Evolutionary conservation across 345 rosid species (phyloP).

Genomic region (Hevea brasiliensis): DNA sequence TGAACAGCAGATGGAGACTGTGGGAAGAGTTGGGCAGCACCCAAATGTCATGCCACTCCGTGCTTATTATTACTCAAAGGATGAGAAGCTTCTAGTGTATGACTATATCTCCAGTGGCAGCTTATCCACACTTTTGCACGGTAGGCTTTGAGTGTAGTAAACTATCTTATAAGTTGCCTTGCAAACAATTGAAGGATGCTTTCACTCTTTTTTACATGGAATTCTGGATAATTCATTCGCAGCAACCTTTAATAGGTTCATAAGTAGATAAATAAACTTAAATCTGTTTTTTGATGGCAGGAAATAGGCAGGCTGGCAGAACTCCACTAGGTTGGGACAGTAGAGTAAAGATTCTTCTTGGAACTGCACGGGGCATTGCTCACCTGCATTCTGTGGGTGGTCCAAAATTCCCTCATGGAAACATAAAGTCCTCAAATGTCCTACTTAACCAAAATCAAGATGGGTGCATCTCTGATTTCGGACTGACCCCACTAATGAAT

Average conservation of each 20-base stretch:
- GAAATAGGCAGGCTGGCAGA: constrained; percentile 54
- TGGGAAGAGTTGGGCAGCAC: constrained; percentile 66
- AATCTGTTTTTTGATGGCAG: constrained; percentile 38
- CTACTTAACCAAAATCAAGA: constrained; percentile 58
- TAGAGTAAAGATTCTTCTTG: constrained; percentile 64
- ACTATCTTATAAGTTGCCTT: not conserved
- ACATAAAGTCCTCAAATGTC: constrained; percentile 78
- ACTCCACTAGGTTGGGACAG: constrained; percentile 67
- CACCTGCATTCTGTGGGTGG: constrained; percentile 72
- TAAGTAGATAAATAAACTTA: not conserved
- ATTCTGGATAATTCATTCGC: not conserved
- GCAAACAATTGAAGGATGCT: not conserved
- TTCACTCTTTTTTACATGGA: not conserved
- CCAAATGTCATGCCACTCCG: constrained; percentile 69
- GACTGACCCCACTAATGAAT: constrained; percentile 64
- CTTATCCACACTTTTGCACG: constrained; percentile 68
- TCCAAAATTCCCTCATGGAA: constrained; percentile 77
- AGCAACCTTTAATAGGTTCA: not conserved
- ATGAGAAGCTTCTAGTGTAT: constrained; percentile 81
- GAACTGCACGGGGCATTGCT: constrained; percentile 70
- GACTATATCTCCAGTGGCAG: constrained; percentile 66
- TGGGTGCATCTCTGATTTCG: constrained; percentile 64
- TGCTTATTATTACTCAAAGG: constrained; percentile 89
- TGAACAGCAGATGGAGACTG: constrained; percentile 90
- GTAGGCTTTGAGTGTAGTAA: constrained; percentile 35